Base-by-base conservation (phyloP, 2,329 filamentous ascomycete genomes). In the Pestalotiopsis sp. region DNA sequence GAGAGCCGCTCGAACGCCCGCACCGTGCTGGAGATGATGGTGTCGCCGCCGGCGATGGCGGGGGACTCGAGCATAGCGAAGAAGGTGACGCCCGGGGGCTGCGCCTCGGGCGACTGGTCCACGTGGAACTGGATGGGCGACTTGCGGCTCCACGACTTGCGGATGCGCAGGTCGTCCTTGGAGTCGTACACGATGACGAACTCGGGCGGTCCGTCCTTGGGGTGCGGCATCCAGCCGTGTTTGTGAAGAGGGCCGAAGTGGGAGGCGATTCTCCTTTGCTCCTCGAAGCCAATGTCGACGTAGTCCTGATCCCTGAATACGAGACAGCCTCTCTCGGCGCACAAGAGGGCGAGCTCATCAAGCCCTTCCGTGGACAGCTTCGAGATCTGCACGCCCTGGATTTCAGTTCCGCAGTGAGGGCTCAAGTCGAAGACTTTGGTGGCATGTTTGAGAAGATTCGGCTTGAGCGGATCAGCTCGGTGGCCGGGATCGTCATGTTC, bases 401-500 rank as follows among this genome's bases (percentile, higher is more conserved):
- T 69, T 64, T 76, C 74, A 1, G 74, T 75, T 31, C 76, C 72
- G 63, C 71, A 71, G 67, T 74, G 71, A n/a, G 76, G 75, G 13
- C 71, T 75, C 20, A 78, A 69, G 23, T 78, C 74, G 25, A 68
- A 66, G 27, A 73, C 68, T 38, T 70, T 72, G 20, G 70, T 72
- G n/a, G 72, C 73, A 7, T 66, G 67, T 23, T 68, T 70, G 5
- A 76, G 71, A 4, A 76, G 71, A 49, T 76, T 71, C 6, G 75
- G 73, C 25, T 72, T 69, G 3, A 41, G 57, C 36, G 67, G 71
- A 61, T 76, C 75, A 4, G 75, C 75, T 25, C 72, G 69, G 14
- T 71, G 70, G 41, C 75, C 75, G 31, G 74, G 74, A 61, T 76
- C 74, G 27, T 73, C 59, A 31, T 75, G 73, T n/a, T 72, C 72